Evolutionary conservation across 371 early-diverging fungal species (phyloP), one percentile per base, ranked within the genome.

Genomic region (Rhizopus stolonifer): DNA sequence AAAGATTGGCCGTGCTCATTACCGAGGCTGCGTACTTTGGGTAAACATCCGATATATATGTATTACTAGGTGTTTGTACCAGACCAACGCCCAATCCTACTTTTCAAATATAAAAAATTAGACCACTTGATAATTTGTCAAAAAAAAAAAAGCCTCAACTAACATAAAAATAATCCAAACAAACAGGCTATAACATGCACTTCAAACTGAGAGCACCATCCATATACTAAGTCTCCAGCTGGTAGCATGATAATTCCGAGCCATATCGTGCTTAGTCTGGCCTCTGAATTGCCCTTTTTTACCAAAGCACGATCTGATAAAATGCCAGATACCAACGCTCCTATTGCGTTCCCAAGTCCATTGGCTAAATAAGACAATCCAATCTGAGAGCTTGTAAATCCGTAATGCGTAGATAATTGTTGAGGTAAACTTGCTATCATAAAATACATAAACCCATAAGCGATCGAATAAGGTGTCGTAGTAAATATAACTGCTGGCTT

Each of bases 391-490:
- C 72, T 69, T 23, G 58, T 42, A 32, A 75, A 61, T 1, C 50
- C 22, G 33, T 75, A 74, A 10, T 64, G 58, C 13, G 34, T 32
- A 2, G 45, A 52, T 1, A 74, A 46, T 40, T 69, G 67, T 21
- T 64, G 62, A 0, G 74, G 71, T 31, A 76, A 31, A 33, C 64
- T 70, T 0, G 74, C 56, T 21, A 76, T 72, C 19, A 76, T 55
- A 51, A 74, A 74, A 48, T 76, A 76, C 71, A 74, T 74, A 38
- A 74, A 72, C 8, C 73, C 83, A 56, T 80, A 84, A 4, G 78
- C 72, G 23, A 81, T 53, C 10, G 79, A 76, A 21, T 78, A 76
- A 23, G 82, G 82, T 1, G 75, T 53, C 0, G 76, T 73, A 1
- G 70, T 48, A 11, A 85, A 40, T 13, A 78, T 34, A 8, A 85